Evolutionary conservation across 2,329 filamentous ascomycete species (phyloP).

Genomic region (Plectosphaerella cucumerina): DNA sequence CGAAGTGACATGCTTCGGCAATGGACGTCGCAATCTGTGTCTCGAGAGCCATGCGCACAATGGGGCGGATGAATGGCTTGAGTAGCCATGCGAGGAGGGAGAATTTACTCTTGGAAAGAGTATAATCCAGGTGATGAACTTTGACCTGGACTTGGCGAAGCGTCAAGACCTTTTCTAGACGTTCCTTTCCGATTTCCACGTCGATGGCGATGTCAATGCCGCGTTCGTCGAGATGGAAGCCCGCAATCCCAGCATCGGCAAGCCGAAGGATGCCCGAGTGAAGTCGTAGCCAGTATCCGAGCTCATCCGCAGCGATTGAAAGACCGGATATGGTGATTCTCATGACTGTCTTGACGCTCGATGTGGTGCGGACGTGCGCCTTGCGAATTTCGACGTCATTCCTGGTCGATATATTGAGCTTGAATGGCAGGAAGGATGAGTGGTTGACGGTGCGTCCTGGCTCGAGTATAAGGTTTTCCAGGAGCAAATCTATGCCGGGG

Average conservation of each 20-base stretch:
- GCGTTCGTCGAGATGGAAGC: constrained; percentile 78
- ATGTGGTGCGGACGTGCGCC: constrained; percentile 63
- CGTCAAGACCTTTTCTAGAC: constrained; percentile 75
- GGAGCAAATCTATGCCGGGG: constrained; percentile 76
- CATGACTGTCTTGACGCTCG: constrained; percentile 64
- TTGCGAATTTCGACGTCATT: constrained; percentile 87
- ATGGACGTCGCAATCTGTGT: constrained; percentile 71
- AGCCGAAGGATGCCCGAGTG: constrained; percentile 73
- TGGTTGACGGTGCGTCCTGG: constrained; percentile 80
- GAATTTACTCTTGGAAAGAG: constrained; percentile 69
- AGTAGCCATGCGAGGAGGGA: constrained; percentile 76
- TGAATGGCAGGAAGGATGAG: constrained; percentile 85
- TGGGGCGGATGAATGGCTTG: constrained; percentile 76
- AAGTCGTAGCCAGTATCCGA: constrained; percentile 84
- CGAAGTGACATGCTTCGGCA: constrained; percentile 61
- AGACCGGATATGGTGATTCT: constrained; percentile 78
- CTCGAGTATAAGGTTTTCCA: constrained; percentile 89
- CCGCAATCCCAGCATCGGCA: constrained; percentile 78
- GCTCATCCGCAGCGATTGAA: constrained; percentile 77
- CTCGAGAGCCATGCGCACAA: constrained; percentile 77
- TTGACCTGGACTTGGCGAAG: constrained; percentile 72
- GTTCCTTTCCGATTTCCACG: constrained; percentile 74
- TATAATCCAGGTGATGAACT: constrained; percentile 85
- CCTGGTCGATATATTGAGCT: constrained; percentile 73
- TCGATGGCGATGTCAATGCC: constrained; percentile 86